Base-by-base conservation (phyloP, 257 asterid species). In the Salvia hispanica region DNA sequence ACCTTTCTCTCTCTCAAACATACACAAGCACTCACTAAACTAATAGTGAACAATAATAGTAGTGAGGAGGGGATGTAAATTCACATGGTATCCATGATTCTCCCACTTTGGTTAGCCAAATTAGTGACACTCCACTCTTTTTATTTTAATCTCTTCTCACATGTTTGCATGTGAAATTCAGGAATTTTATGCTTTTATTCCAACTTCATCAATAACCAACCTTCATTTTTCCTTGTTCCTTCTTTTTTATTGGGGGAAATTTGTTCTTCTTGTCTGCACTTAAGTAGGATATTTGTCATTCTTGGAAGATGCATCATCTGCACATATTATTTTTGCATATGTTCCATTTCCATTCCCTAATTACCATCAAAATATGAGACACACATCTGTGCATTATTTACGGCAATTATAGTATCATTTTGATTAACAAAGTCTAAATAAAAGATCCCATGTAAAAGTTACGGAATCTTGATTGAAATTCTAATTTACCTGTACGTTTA, bases 281-380 rank as follows among this genome's bases (percentile, higher is more conserved):
- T 34, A 13, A 59, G 46, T 61, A 66, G 65, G 82, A 80, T 83
- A 71, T 72, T 71, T 83, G 85, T 76, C 82, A 76, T 67, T 72
- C 81, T 76, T 76, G 83, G 77, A 82, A 78, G 76, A 70, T 76
- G 71, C 74, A 71, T 64, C 5, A 21, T 47, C 5, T 47, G 4
- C 25, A 47, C 9, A 47, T 14, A 47, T 47, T 5, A 39, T 5
- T 39, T 46, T 46, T n/a, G 9, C 18, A n/a, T 46, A 13, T 13
- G 6, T 34, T 34, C 39, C 5, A 34, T 34, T 34, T 0, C 39
- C 1, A 34, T 34, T 34, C 39, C 39, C 4, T 34, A 25, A 25
- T 25, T 25, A 0, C 31, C 31, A 25, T 5, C 43, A 5, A 39
- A 5, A 39, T 1, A 39, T 25, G 9, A 39, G 40, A 6, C 9